Conservation (phyloP, 768 basidiomycete species). For the Nidularia pulvinata region DNA sequence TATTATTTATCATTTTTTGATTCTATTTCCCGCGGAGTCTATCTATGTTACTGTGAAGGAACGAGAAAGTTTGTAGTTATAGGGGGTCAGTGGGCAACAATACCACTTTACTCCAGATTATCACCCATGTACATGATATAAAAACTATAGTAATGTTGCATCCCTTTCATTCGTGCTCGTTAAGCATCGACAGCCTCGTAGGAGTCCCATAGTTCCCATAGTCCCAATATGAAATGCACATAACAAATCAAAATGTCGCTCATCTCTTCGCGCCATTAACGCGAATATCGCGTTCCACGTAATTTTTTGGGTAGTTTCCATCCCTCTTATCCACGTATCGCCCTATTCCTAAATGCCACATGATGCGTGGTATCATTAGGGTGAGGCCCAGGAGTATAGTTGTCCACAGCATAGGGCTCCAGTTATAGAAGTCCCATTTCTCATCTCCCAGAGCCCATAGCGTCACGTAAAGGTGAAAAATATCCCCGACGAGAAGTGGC, state of each 20-base stretch:
- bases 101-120: neutral
- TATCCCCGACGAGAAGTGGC: constrained; percentile 70
- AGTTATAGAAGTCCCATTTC: constrained; percentile 57
- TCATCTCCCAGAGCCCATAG: constrained; percentile 78
- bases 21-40: constrained; percentile 10
- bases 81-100: too few relatives aligned
- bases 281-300: neutral
- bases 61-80: neutral
- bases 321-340: constrained; percentile 73
- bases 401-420: constrained; percentile 72
- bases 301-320: constrained; percentile 22
- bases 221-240: too few relatives aligned
- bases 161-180: neutral
- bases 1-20: constrained; percentile 10
- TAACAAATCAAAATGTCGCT: neutral
- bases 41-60: neutral
- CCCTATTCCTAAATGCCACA: constrained; percentile 77
- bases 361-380: constrained; percentile 66
- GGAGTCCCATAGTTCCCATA: neutral
- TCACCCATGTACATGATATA: neutral
- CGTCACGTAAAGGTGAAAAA: constrained; percentile 65
- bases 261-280: neutral
- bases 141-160: neutral
- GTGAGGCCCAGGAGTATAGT: constrained; percentile 64
- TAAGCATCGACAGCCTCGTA: neutral